These are phyloP conservation scores for Aspergillus nidulans DNA, from an alignment of 495 filamentous ascomycete species.

Conservation along the genomic window DNA sequence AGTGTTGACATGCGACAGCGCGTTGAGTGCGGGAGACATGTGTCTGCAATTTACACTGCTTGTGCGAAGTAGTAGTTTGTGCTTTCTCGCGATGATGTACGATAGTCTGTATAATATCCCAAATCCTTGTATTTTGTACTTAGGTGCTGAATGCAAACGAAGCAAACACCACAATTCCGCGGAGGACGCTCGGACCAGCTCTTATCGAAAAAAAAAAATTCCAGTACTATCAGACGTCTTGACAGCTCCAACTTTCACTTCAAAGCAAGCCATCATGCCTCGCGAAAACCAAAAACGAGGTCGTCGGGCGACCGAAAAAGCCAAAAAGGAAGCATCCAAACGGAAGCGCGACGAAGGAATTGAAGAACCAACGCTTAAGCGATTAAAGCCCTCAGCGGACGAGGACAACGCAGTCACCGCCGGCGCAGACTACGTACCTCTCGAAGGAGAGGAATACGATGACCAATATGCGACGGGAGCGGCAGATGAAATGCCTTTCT, in stretches of 20 bases:
- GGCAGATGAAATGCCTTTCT: constrained; percentile 60
- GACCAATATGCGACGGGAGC: constrained; percentile 3
- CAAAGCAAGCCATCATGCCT: constrained; percentile 32
- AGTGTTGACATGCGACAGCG: constrained; percentile 77
- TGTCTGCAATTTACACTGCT: constrained; percentile 72
- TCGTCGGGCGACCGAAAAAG: constrained; percentile 54
- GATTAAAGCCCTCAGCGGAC: constrained; percentile 31
- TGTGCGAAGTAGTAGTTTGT: constrained; percentile 16
- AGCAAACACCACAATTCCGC: constrained; percentile 32
- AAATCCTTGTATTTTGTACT: no score
- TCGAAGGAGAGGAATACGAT: constrained; percentile 24
- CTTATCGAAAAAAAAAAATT: constrained; percentile 32
- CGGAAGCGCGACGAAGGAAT: constrained; percentile 39
- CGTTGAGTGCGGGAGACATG: constrained; percentile 78
- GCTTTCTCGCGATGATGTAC: constrained; percentile 8
- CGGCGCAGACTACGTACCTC: constrained; percentile 35
- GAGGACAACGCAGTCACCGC: constrained; percentile 25
- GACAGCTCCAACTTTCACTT: neutral
- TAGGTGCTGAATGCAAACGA: constrained; percentile 19
- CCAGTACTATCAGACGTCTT: neutral
- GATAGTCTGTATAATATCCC: constrained; percentile 28
- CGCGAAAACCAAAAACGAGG: constrained; percentile 65
- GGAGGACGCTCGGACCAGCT: constrained; percentile 39
- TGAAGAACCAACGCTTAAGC: constrained; percentile 37
- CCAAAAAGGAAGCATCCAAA: constrained; percentile 40